These are phyloP conservation scores for Plasmodium fragile DNA, from an alignment of 169 alveolate species.

Conservation along the genomic window DNA sequence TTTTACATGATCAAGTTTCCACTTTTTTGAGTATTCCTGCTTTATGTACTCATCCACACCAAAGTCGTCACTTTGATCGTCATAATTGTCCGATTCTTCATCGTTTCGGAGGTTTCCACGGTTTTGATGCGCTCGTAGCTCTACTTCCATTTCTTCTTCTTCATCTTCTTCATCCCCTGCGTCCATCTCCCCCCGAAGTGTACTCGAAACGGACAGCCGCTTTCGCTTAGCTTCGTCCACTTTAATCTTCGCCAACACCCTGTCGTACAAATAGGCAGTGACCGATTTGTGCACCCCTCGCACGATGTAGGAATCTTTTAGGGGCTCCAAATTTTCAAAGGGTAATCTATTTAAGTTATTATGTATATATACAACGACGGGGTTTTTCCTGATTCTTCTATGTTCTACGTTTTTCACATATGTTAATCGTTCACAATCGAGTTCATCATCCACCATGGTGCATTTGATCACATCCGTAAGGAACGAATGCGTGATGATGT, in stretches of 20 bases:
- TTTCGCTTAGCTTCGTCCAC: conserved; percentile 1
- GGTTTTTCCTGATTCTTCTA: conserved; percentile 46
- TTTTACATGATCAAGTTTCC: not conserved
- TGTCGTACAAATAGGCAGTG: conserved; percentile 50
- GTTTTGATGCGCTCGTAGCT: not conserved
- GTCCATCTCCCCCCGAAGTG: not conserved
- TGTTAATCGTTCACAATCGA: conserved; percentile 35
- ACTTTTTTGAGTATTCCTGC: conserved; percentile 26
- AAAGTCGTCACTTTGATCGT: not conserved
- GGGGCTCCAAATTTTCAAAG: conserved; percentile 68
- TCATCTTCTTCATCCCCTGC: not conserved
- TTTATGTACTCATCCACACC: conserved; percentile 15
- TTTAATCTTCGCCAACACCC: conserved; percentile 30
- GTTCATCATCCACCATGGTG: conserved; percentile 9
- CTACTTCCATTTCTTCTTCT: not conserved
- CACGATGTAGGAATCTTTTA: conserved; percentile 69
- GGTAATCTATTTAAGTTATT: conserved; percentile 64
- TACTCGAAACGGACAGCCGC: not conserved
- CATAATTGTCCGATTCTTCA: not conserved
- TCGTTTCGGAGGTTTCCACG: not conserved
- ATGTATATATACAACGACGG: conserved; percentile 55
- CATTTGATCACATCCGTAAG: conserved; percentile 43
- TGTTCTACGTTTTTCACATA: conserved; percentile 45
- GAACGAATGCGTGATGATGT: conserved; percentile 62
- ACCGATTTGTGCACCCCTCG: conserved; percentile 55